Evolutionary conservation across 345 rosid species (phyloP), one percentile per base, ranked within the genome.

Genomic region (Euphorbia peplus): DNA sequence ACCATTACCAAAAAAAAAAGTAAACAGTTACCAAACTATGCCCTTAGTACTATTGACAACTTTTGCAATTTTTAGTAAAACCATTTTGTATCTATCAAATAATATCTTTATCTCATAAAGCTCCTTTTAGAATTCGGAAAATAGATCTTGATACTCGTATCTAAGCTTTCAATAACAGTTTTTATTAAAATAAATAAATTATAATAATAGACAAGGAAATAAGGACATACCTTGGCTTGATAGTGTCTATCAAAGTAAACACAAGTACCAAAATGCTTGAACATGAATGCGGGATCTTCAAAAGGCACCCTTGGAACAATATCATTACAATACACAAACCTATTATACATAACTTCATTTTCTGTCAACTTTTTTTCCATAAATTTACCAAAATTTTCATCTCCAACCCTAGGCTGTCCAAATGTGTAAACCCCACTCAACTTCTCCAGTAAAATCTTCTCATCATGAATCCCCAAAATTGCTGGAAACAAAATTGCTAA

Each of bases 341-440:
- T 83, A 60, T 75, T 77, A 62, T 89, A 91, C 12, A 41, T 19
- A 0, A 89, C 59, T 13, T 29, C 30, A 63, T 80, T 57, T 32
- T 82, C 83, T 19, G 71, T 44, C 46, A 89, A 47, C 54, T 78
- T 81, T 42, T 44, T 73, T 59, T 83, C 78, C 93, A 91, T 87
- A 69, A 70, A 82, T 16, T 72, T 66, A 18, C 82, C 96, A 47
- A 91, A 89, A 63, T 47, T 70, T 13, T 66, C 78, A 64, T 86
- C 84, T 41, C 97, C 97, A n/a, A 89, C 97, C 32, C 89, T 85
- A 10, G 96, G 96, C 64, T 91, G 96, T 60, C 97, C 93, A 62
- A 68, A 91, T 5, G 93, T 91, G 35, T 85, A 89, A 3, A 91
- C 75, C 7, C 86, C 91, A 60, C 83, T 85, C 25, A 87, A 60